Evolutionary conservation across 169 alveolate genomes (phyloP), one percentile per base, ranked within the genome.

Genomic region (Cryptosporidium parvum): DNA sequence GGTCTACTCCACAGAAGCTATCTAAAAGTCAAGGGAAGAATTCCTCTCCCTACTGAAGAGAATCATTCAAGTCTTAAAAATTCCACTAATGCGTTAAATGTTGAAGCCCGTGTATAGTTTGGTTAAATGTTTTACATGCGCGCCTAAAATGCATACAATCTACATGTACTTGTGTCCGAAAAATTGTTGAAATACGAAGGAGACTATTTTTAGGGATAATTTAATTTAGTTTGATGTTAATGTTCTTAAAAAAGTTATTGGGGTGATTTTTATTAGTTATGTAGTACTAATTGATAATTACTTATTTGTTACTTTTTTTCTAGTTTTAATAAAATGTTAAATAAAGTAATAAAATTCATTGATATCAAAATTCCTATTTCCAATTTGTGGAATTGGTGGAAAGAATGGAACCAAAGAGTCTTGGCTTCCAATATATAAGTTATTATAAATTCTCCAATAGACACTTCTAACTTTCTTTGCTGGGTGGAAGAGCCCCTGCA

Each of bases 401-500:
- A 91, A 98, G 53, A 95, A 95, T 21, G 98, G 96, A 51, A 97
- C 99, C 91, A 98, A 91, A 26, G 99, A 98, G 92, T 98, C 99
- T 93, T 98, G 99, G 86, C 98, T 97, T 23, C 99, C 99, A 59
- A 98, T 96, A 94, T 99, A 99, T 85, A 98, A 94, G 93, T 97
- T 97, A 94, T 99, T 99, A 94, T 98, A 99, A 71, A 99, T 95
- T 39, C 98, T 97, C 99, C 99, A 99, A 93, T 98, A 99, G 0
- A 75, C 75, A 3, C 65, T 71, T 21, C 94, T 93, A 70, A 98
- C 99, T 94, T 98, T 97, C 72, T 99, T 96, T 16, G 99, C 99
- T n/a, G 99, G 99, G 94, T 99, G 99, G 95, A 97, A 99, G 62
- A 99, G 93, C 5, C 99, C 99, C 92, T 98, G 98, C 45, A 98